Conservation (phyloP, 2,329 filamentous ascomycete species). For the Didymella glomerata region DNA sequence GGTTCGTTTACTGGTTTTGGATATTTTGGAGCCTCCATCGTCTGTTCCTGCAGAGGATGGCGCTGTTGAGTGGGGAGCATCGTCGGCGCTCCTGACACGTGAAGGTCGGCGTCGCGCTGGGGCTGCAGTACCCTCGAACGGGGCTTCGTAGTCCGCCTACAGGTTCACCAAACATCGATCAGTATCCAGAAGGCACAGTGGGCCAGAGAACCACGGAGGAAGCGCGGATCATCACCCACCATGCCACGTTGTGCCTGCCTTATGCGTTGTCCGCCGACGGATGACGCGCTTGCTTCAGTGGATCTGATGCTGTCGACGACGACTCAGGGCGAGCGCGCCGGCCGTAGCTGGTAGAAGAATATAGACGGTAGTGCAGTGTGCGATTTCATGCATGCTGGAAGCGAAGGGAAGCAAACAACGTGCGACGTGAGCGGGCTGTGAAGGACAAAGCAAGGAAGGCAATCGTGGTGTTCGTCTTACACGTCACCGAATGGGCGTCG, state of each 20-base stretch:
- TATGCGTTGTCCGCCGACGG: slow-evolving; percentile 33
- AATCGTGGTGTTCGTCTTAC: slow-evolving; percentile 30
- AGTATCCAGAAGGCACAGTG: slow-evolving; percentile 18
- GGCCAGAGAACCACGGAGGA: slow-evolving; percentile 21
- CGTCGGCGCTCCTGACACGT: slow-evolving; percentile 35
- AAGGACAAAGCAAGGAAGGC: slow-evolving; percentile 38
- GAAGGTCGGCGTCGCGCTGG: slow-evolving; percentile 38
- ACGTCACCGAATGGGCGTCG: slow-evolving; percentile 20
- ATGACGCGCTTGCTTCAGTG: slow-evolving; percentile 44
- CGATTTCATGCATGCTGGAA: slow-evolving; percentile 50
- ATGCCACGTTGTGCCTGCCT: slow-evolving; percentile 45
- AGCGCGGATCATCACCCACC: slow-evolving; percentile 48
- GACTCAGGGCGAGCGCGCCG: slow-evolving; percentile 29
- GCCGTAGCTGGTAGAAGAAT: slow-evolving; percentile 33
- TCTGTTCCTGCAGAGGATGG: slow-evolving; percentile 35
- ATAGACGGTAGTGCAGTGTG: slow-evolving; percentile 41
- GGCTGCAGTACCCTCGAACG: slow-evolving; percentile 33
- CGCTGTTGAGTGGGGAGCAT: slow-evolving; percentile 26
- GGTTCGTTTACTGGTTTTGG: slow-evolving; percentile 31
- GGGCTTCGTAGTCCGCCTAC: slow-evolving; percentile 43
- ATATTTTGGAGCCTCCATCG: slow-evolving; percentile 34
- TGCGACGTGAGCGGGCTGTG: slow-evolving; percentile 43
- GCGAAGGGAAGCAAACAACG: slow-evolving; percentile 42
- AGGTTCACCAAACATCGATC: slow-evolving; percentile 31
- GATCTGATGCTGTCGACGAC: slow-evolving; percentile 43